These are phyloP conservation scores for Sugiyamaella smithiae DNA, from an alignment of 805 yeast species.

Conservation along the genomic window DNA sequence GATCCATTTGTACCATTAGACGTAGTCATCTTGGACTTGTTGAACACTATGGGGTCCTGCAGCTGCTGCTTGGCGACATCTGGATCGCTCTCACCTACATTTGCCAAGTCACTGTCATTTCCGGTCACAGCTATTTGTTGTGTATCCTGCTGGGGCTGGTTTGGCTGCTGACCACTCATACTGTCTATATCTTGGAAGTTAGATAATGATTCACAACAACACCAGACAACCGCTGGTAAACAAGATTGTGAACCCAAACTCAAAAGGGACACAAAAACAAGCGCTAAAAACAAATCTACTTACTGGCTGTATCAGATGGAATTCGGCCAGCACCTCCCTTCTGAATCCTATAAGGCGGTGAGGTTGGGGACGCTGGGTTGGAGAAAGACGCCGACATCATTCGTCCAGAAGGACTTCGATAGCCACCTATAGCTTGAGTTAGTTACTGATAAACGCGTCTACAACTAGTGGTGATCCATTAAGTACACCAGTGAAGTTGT, in stretches of 20 bases:
- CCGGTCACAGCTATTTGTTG: too few relatives aligned
- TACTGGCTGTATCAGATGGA: background rate
- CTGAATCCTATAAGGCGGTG: slow-evolving; percentile 2
- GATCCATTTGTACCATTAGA: background rate
- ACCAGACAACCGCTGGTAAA: background rate
- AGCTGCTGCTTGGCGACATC: slow-evolving; percentile 1
- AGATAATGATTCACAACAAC: too few relatives aligned
- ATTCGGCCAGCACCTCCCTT: background rate
- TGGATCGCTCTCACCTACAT: background rate
- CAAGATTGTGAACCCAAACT: background rate
- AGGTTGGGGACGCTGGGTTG: slow-evolving; percentile 11
- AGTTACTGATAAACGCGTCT: background rate
- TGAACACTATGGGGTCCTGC: slow-evolving; percentile 11
- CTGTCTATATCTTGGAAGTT: too few relatives aligned
- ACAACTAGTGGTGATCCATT: background rate
- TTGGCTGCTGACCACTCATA: too few relatives aligned
- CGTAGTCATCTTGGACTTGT: background rate
- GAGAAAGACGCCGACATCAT: slow-evolving; percentile 9
- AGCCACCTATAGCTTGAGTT: slow-evolving; percentile 1
- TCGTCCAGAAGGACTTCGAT: slow-evolving; percentile 3
- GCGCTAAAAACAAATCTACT: background rate
- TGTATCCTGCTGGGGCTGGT: too few relatives aligned
- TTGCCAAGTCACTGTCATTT: too few relatives aligned
- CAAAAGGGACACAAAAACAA: background rate
- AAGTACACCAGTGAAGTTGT: too few relatives aligned